Base-by-base conservation (phyloP, 352 stramenopile species). In the Globisporangium recalcitrans region DNA sequence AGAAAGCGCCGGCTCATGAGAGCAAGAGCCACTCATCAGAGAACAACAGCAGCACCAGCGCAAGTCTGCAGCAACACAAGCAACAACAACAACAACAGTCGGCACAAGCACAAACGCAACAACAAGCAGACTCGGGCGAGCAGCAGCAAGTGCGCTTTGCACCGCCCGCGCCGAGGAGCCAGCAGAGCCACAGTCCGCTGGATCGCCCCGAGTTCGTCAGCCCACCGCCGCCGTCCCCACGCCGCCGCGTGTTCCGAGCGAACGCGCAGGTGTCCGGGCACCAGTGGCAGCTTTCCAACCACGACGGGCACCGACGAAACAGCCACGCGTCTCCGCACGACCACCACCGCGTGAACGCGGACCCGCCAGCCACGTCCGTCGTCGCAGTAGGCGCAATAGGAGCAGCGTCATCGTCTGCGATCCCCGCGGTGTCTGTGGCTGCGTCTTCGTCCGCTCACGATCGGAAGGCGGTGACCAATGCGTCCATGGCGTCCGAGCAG, bases 171-270 rank as follows among this genome's bases (percentile, higher is more conserved):
- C 29, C 19, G 14, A 53, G 14, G 10, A 58, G 11, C 34, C 40
- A 54, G 26, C 67, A 61, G 4, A 26, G 8, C 22, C 60, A 40
- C 46, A 63, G 32, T 19, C 34, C 26, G 22, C 31, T 56, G 36
- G 52, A 24, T 16, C 27, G 47, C 4, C 46, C 60, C 46, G 60
- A 65, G n/a, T 47, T 63, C 16, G 48, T 48, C n/a, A 58, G 26
- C 21, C 16, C 32, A 1, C 40, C 54, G 13, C 61, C 52, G 19
- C 29, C 29, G 8, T 72, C 69, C 14, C 69, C 69, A 4, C 65
- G 58, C n/a, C 52, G 69, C 14, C 59, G 61, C 14, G 56, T 65
- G 26, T 64, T 72, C 13, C 69, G 61, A 6, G 21, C 65, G 5
- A 40, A 9, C 11, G 13, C 36, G 13, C 49, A 42, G 10, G 24